phyloP scores from a whole-genome alignment of 2,329 filamentous ascomycete genomes.

The Diaporthe eres region DNA sequence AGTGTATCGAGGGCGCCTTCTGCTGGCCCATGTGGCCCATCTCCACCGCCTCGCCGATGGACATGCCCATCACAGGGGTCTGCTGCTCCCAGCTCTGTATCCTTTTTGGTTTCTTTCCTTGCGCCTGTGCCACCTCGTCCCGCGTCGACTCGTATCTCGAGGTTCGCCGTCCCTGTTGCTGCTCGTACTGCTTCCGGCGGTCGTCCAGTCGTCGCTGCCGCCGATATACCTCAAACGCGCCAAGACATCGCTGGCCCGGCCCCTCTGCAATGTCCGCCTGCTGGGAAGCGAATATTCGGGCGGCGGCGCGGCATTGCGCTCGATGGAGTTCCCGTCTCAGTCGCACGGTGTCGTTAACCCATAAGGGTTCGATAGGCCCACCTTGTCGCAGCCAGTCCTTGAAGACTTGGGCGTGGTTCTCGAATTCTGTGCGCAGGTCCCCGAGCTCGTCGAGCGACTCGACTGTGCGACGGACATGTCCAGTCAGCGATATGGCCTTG shows the following conservation, averaged over 20 bases:
- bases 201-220: slow-evolving; percentile 57
- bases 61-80: slow-evolving; percentile 38
- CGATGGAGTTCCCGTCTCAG: slow-evolving; percentile 68
- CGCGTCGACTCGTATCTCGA: slow-evolving; percentile 41
- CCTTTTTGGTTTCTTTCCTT: slow-evolving; percentile 21
- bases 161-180: slow-evolving; percentile 49
- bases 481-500: slow-evolving; percentile 6
- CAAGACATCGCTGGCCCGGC: slow-evolving; percentile 62
- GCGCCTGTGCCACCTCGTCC: slow-evolving; percentile 44
- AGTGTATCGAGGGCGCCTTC: slow-evolving; percentile 14
- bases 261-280: slow-evolving; percentile 58
- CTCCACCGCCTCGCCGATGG: slow-evolving; percentile 38
- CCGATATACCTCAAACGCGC: slow-evolving; percentile 68
- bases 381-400: slow-evolving; percentile 68
- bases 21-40: slow-evolving; percentile 41
- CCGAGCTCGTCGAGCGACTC: slow-evolving; percentile 67
- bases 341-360: slow-evolving; percentile 65
- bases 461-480: slow-evolving; percentile 51
- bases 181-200: slow-evolving; percentile 52
- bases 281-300: slow-evolving; percentile 67
- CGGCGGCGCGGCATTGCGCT: slow-evolving; percentile 69
- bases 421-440: slow-evolving; percentile 60
- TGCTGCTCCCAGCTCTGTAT: slow-evolving; percentile 40
- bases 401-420: slow-evolving; percentile 63
- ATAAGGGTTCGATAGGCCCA: slow-evolving; percentile 69